A percentile compares a stretch with the other conserved stretches of the same genome.
phyloP scores from a whole-genome alignment of 2,329 filamentous ascomycete genomes.

The Blastomyces silverae region DNA sequence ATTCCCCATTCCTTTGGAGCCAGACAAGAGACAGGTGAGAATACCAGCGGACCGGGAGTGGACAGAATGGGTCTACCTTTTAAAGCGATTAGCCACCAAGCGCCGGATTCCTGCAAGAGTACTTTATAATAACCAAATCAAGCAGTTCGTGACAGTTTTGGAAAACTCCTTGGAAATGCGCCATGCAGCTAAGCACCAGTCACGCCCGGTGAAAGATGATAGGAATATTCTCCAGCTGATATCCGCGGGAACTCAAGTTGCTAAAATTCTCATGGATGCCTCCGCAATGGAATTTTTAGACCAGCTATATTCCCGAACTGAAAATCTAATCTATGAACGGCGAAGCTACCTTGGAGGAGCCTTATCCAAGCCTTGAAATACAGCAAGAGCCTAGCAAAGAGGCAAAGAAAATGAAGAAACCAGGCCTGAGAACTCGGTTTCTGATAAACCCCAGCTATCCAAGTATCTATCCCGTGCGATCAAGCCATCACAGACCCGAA shows the following conservation, averaged over 20 bases:
- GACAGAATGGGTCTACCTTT: slow-evolving; percentile 85
- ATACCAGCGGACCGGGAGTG: slow-evolving; percentile 72
- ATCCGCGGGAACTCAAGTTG: slow-evolving; percentile 78
- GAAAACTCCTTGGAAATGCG: slow-evolving; percentile 86
- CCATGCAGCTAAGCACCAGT: slow-evolving; percentile 76
- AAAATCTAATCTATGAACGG: slow-evolving; percentile 68
- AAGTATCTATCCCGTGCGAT: neutral
- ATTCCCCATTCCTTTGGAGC: slow-evolving; percentile 76
- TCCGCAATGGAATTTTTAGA: slow-evolving; percentile 77
- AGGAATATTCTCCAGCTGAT: slow-evolving; percentile 82
- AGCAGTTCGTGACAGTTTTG: slow-evolving; percentile 79
- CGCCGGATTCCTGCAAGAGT: slow-evolving; percentile 76
- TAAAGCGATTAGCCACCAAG: slow-evolving; percentile 80
- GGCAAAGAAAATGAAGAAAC: slow-evolving; percentile 2
- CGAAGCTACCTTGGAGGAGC: slow-evolving; percentile 35
- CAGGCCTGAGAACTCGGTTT: neutral
- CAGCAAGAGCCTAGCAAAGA: neutral
- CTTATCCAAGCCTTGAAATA: slow-evolving; percentile 23
- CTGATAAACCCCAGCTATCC: neutral
- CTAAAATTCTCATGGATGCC: slow-evolving; percentile 79
- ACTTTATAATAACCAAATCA: slow-evolving; percentile 83
- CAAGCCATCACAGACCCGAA: neutral
- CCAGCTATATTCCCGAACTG: slow-evolving; percentile 72
- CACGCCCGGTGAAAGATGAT: slow-evolving; percentile 77
- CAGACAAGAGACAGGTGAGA: slow-evolving; percentile 72